Evolutionary conservation across 768 basidiomycete genomes (phyloP).

Genomic region (Rossbeevera mucosa): DNA sequence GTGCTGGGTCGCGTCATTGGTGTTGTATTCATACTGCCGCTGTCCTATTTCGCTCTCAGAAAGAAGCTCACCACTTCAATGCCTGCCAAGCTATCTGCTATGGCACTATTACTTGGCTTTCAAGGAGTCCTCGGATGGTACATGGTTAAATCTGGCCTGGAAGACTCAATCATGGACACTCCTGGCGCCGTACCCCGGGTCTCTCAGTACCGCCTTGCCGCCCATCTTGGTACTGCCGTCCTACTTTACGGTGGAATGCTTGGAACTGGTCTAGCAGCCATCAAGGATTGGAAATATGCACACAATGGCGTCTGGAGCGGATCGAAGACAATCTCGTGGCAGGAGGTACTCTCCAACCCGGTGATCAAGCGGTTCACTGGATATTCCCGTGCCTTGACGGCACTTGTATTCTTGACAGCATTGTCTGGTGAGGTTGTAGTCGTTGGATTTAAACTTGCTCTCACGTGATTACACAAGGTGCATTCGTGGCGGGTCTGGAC

Average conservation of each 20-base stretch:
- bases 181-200: constrained; percentile 90
- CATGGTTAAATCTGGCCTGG: constrained; percentile 97
- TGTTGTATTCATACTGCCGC: constrained; percentile 75
- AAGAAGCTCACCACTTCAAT: constrained; percentile 64
- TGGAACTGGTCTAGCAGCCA: constrained; percentile 64
- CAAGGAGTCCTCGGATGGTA: constrained; percentile 97
- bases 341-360: constrained; percentile 50
- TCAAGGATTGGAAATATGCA: constrained; percentile 77
- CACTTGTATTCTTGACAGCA: constrained; percentile 85
- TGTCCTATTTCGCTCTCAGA: constrained; percentile 72
- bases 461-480: constrained; percentile 50
- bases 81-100: constrained; percentile 58
- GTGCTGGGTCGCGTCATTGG: constrained; percentile 87
- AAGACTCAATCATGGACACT: constrained; percentile 71
- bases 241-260: constrained; percentile 94
- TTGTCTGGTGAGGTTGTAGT: constrained; percentile 67
- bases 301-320: constrained; percentile 57
- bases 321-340: constrained; percentile 38
- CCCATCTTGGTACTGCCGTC: constrained; percentile 89
- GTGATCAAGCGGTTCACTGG: constrained; percentile 54
- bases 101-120: constrained; percentile 80
- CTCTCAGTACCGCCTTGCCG: constrained; percentile 93
- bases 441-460: not conserved
- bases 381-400: constrained; percentile 59
- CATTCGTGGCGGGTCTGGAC: constrained; percentile 96